Percentiles rank a stretch among this genome's conserved stretches.
phyloP scores from a whole-genome alignment of 2,329 filamentous ascomycete genomes.

The Paramyrothecium roridum region DNA sequence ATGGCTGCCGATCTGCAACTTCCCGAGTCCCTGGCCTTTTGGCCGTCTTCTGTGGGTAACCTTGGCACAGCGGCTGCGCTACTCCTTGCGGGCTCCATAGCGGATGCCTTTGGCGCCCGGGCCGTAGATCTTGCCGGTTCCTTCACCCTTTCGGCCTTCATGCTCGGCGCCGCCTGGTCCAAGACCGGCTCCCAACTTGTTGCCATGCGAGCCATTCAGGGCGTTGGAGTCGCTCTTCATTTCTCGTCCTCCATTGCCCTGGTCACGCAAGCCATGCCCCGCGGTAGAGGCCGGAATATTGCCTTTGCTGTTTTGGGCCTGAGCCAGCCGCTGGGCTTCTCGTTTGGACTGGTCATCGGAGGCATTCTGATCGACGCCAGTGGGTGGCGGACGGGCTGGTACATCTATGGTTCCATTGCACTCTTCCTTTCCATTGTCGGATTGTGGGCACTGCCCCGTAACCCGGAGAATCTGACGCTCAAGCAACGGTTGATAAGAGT shows the following conservation, averaged over 20 bases:
- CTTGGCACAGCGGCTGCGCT: conserved; percentile 32
- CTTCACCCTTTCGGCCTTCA: conserved; percentile 22
- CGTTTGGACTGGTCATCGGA: conserved; percentile 45
- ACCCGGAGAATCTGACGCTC: conserved; percentile 16
- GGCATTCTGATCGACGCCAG: conserved; percentile 43
- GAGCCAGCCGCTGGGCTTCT: conserved; percentile 46
- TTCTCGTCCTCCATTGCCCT: conserved; percentile 32
- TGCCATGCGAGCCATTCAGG: conserved; percentile 34
- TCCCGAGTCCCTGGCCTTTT: conserved; percentile 29
- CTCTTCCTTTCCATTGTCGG: conserved; percentile 30
- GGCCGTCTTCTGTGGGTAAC: conserved; percentile 33
- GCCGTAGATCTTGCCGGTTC: conserved; percentile 29
- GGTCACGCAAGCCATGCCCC: conserved; percentile 24
- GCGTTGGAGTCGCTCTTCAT: conserved; percentile 31
- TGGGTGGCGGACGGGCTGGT: conserved; percentile 47
- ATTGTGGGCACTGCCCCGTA: conserved; percentile 30
- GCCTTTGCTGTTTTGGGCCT: conserved; percentile 41
- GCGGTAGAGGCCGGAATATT: conserved; percentile 33
- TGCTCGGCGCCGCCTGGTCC: conserved; percentile 26
- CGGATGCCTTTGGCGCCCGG: conserved; percentile 31
- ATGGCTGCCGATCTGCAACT: conserved; percentile 34
- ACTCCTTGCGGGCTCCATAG: conserved; percentile 33
- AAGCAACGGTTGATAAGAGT: conserved; percentile 15
- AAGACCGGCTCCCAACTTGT: conserved; percentile 29
- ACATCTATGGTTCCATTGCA: conserved; percentile 31